Evolutionary conservation across 2,329 filamentous ascomycete genomes (phyloP).

Genomic region (Phaeoacremonium minimum): DNA sequence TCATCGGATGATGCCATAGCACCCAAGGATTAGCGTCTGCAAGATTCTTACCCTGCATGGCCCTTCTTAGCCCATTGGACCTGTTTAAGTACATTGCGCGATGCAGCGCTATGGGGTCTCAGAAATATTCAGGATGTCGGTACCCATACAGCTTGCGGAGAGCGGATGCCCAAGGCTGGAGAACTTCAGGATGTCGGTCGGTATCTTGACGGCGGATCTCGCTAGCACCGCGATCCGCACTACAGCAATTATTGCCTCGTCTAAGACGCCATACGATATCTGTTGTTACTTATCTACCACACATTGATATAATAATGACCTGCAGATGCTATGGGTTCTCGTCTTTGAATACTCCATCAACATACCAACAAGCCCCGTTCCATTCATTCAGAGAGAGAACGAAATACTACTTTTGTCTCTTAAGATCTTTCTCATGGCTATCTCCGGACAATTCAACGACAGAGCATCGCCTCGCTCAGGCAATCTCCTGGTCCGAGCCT

Average conservation of each 20-base stretch:
- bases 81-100: background rate
- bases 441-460: background rate
- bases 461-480: background rate
- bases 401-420: background rate
- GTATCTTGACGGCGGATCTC: background rate
- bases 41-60: background rate
- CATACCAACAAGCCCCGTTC: too few species aligned
- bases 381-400: too few species aligned
- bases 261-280: too few species aligned
- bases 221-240: background rate
- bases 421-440: background rate
- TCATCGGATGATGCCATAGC: background rate
- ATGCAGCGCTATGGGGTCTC: background rate
- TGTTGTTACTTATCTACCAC: too few species aligned
- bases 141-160: background rate
- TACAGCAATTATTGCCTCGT: too few species aligned
- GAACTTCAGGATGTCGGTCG: background rate
- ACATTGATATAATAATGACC: too few species aligned
- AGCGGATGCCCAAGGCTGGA: background rate
- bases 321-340: too few species aligned
- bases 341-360: too few species aligned
- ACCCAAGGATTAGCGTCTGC: background rate
- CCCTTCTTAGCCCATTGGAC: background rate
- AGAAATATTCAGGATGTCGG: background rate
- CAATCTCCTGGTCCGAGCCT: slow-evolving; percentile 9